phyloP scores from a whole-genome alignment of 2,329 filamentous ascomycete species.

The Periglandula ipomoeae region DNA sequence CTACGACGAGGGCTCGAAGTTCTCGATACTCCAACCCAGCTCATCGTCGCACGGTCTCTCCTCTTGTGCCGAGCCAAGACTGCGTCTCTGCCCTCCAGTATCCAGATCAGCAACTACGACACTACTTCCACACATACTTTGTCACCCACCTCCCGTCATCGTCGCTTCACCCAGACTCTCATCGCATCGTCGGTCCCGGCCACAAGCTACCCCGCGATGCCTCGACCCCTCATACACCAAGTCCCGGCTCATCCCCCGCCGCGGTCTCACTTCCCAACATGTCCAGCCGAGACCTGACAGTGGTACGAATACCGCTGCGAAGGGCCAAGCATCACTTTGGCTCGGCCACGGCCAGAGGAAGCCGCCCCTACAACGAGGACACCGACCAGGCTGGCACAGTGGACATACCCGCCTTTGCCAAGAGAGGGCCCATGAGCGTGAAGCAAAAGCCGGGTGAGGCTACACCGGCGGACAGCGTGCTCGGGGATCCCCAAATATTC shows the following conservation, averaged over 20 bases:
- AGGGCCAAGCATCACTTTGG: slow-evolving; percentile 97
- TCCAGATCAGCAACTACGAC: slow-evolving; percentile 7
- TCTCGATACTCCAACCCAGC: neutral
- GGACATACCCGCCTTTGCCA: slow-evolving; percentile 86
- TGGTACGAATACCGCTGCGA: slow-evolving; percentile 87
- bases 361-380: slow-evolving; percentile 85
- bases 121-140: slow-evolving; percentile 86
- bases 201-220: slow-evolving; percentile 83
- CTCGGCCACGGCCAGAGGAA: slow-evolving; percentile 67
- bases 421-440: slow-evolving; percentile 60
- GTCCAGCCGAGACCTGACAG: slow-evolving; percentile 67
- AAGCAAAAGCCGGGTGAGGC: slow-evolving; percentile 46
- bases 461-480: slow-evolving; percentile 64
- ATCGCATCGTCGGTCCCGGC: slow-evolving; percentile 52
- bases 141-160: slow-evolving; percentile 92
- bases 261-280: slow-evolving; percentile 51
- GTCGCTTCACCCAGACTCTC: slow-evolving; percentile 81
- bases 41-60: neutral
- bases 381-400: slow-evolving; percentile 90
- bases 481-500: slow-evolving; percentile 90
- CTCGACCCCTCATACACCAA: slow-evolving; percentile 64
- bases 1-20: neutral
- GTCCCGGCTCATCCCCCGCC: slow-evolving; percentile 43
- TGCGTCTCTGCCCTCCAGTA: neutral
- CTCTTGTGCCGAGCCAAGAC: slow-evolving; percentile 2